Conservation (phyloP, 1,139 yeast species). For the Protomyces inouyei region DNA sequence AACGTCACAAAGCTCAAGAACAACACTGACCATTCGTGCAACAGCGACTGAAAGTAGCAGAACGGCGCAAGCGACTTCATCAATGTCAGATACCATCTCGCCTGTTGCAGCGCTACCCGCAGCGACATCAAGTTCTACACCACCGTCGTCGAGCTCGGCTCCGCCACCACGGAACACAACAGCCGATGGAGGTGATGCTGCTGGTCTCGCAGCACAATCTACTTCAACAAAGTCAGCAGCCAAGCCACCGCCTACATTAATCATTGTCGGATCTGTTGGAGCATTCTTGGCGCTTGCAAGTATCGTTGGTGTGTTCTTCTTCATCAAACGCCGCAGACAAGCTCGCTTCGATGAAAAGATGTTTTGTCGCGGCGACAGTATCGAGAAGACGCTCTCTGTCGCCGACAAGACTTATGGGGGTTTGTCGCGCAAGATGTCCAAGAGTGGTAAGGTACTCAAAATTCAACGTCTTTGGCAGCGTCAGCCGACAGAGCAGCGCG, state of each 20-base stretch:
- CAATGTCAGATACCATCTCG: background rate
- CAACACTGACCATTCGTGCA: background rate
- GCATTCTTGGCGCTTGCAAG: background rate
- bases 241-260: background rate
- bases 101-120: background rate
- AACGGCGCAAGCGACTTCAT: background rate
- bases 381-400: background rate
- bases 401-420: background rate
- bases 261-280: background rate
- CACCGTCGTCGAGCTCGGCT: background rate
- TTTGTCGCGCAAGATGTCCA: background rate
- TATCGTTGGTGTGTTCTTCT: background rate
- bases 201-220: background rate
- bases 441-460: background rate
- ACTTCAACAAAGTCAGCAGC: background rate
- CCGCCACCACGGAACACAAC: background rate
- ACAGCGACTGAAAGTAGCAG: background rate
- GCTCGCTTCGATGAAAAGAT: background rate
- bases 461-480: background rate
- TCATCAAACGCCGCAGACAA: background rate
- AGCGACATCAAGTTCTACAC: background rate
- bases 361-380: background rate
- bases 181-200: background rate
- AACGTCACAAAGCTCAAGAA: background rate
- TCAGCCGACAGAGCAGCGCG: background rate